phyloP scores from a whole-genome alignment of 2,329 filamentous ascomycete genomes.

The Chaetomiaceae sp. region DNA sequence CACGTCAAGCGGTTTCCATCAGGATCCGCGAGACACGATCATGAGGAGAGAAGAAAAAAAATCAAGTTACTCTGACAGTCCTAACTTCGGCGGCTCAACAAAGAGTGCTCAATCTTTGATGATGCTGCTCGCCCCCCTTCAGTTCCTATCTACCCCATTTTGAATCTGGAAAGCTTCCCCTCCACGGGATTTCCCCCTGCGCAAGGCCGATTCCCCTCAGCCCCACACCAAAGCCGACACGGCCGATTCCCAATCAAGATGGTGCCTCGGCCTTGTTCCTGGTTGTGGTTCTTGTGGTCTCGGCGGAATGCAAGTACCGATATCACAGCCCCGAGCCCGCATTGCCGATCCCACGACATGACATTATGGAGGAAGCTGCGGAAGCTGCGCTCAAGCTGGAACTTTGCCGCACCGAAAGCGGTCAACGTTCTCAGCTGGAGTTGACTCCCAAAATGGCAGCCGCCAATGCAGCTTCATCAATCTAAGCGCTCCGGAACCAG shows the following conservation, averaged over 20 bases:
- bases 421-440: neutral
- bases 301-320: neutral
- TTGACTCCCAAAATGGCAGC: neutral
- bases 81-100: neutral
- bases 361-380: neutral
- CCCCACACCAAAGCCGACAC: too few species aligned
- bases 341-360: conserved; percentile 5
- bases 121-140: too few species aligned
- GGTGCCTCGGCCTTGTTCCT: too few species aligned
- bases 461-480: conserved; percentile 2
- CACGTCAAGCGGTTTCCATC: neutral
- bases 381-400: neutral
- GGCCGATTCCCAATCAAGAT: neutral
- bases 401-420: neutral
- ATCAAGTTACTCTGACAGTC: neutral
- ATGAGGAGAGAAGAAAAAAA: neutral
- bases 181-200: neutral
- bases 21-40: neutral
- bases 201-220: neutral
- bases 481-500: neutral
- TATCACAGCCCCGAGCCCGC: conserved; percentile 6
- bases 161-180: too few species aligned
- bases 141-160: too few species aligned
- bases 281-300: neutral
- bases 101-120: too few species aligned